Percentiles rank a stretch among this genome's conserved stretches.
Evolutionary conservation across 371 early-diverging fungal species (phyloP).

Genomic region (Actinomortierella ambigua): DNA sequence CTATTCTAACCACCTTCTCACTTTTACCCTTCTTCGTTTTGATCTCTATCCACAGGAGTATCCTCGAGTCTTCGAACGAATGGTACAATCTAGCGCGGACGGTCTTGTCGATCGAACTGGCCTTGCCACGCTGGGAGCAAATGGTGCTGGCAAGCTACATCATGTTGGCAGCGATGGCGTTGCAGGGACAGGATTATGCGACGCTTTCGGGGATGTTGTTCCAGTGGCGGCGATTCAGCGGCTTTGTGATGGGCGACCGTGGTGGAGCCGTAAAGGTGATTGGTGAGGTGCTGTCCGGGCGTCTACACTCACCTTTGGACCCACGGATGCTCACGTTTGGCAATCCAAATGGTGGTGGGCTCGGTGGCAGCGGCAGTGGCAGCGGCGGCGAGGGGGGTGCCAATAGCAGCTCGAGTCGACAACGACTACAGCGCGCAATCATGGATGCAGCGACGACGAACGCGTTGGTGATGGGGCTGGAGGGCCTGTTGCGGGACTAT

Average conservation of each 20-base stretch:
- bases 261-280: constrained; percentile 46
- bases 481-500: constrained; percentile 39
- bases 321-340: too few relatives aligned
- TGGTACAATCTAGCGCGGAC: constrained; percentile 42
- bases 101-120: constrained; percentile 23
- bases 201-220: constrained; percentile 51
- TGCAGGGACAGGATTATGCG: constrained; percentile 57
- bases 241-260: constrained; percentile 44
- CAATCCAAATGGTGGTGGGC: too few relatives aligned
- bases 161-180: constrained; percentile 51
- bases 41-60: constrained; percentile 16
- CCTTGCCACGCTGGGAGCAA: constrained; percentile 46
- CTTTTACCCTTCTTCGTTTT: background rate
- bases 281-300: constrained; percentile 31
- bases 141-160: constrained; percentile 57
- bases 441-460: constrained; percentile 43
- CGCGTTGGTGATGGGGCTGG: constrained; percentile 40
- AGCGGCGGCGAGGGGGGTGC: too few relatives aligned
- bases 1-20: too few relatives aligned
- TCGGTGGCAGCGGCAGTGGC: too few relatives aligned
- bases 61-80: constrained; percentile 38
- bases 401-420: too few relatives aligned
- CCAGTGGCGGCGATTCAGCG: constrained; percentile 51
- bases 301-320: constrained; percentile 18
- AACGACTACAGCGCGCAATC: constrained; percentile 17